Base-by-base conservation (phyloP, 768 basidiomycete genomes). In the Kockovaella imperatae region DNA sequence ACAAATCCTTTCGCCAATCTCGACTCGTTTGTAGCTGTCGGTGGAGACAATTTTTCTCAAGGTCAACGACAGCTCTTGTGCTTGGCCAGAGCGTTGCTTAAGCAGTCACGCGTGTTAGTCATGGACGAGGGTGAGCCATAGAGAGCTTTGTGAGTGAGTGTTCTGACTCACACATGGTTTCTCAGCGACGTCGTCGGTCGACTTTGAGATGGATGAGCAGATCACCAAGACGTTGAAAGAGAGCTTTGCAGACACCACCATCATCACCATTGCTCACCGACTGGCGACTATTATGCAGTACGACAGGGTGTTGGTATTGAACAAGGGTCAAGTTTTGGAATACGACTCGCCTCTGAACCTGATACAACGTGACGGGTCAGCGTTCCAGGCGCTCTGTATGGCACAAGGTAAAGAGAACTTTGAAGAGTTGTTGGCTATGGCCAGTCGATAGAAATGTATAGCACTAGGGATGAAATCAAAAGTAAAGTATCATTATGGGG, bases 261-360 rank as follows among this genome's bases (percentile, higher is more conserved):
- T 72, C 50, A 34, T 72, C 31, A 66, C 68, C 25, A 67, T 72
- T 24, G 71, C 69, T 29, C 71, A 72, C 47, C 61, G 71, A 3
- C 53, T 70, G 24, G 56, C 67, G 14, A 72, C 68, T 0, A 64
- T 70, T 53, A 65, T 69, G 59, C 52, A 65, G 5, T 70, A 55
- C 47, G 68, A 69, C 30, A 49, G 47, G 17, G 64, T 72, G 0
- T 38, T 69, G 14, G 67, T 69, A 3, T 47, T 72, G 18, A 54
- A 63, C 25, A 49, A 55, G 20, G 70, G 70, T 1, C 21, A 31
- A 17, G 57, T 70, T n/a, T 20, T 64, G 5, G 70, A 72, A 48
- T 60, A 58, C 35, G 70, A 61, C 63, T 20, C 44, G 64, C 70
- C 70, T 3, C 11, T 44, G 10, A 50, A 56, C 5, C 34, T 68